Conservation (phyloP, 169 alveolate species). For the Theileria equi region DNA sequence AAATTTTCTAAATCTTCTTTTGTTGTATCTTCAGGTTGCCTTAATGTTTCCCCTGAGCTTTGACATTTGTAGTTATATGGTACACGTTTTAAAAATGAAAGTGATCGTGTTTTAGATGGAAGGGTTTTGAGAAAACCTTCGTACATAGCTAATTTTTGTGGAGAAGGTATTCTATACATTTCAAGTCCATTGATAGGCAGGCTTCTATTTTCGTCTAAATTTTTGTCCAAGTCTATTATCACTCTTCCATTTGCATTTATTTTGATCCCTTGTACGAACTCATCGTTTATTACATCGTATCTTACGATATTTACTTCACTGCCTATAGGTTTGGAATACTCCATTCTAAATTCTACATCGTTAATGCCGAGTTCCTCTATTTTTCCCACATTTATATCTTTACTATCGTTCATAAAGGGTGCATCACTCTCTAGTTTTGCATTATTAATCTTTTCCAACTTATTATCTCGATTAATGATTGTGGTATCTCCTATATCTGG, state of each 20-base stretch:
- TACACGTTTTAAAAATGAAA: conserved; percentile 42
- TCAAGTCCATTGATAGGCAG: conserved; percentile 12
- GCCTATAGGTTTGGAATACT: conserved; percentile 44
- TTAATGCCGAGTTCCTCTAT: conserved; percentile 30
- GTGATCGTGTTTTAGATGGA: not conserved
- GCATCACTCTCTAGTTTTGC: not conserved
- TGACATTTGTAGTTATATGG: conserved; percentile 54
- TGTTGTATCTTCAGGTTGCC: not conserved
- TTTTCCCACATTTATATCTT: not conserved
- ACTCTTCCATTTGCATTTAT: conserved; percentile 52
- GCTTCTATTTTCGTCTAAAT: not conserved
- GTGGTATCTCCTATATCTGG: conserved; percentile 49
- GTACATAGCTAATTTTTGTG: not conserved
- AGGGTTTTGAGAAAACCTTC: conserved; percentile 4
- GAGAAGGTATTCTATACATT: conserved; percentile 35
- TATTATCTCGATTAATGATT: conserved; percentile 6
- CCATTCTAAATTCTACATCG: conserved; percentile 48
- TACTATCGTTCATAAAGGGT: not conserved
- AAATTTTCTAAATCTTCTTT: conserved; percentile 15
- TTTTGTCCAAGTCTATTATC: conserved; percentile 38
- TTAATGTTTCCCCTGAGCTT: conserved; percentile 44
- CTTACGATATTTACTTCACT: conserved; percentile 28
- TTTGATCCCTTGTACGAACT: conserved; percentile 38
- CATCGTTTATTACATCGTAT: conserved; percentile 35
- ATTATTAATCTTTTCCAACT: conserved; percentile 8